Evolutionary conservation across 768 basidiomycete species (phyloP).

Genomic region (Sarcodon aspratus): DNA sequence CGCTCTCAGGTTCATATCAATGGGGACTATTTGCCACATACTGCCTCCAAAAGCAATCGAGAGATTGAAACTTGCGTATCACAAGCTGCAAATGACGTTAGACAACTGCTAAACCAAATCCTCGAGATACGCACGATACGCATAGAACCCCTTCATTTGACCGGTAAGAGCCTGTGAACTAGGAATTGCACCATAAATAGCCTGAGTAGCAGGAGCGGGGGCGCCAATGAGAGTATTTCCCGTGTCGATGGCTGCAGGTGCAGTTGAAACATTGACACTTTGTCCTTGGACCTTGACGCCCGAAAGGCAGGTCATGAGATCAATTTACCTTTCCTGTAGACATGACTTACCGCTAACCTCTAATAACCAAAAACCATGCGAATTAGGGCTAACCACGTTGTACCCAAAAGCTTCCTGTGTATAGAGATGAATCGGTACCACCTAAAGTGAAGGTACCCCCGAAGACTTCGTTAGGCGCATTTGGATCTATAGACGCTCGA

Average conservation of each 20-base stretch:
- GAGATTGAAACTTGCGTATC: constrained; percentile 33
- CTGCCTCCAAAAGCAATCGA: constrained; percentile 71
- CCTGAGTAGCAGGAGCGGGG: constrained; percentile 45
- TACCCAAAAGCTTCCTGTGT: constrained; percentile 62
- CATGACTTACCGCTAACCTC: constrained; percentile 35
- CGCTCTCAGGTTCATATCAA: constrained; percentile 73
- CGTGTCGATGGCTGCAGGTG: constrained; percentile 80
- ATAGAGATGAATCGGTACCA: constrained; percentile 47
- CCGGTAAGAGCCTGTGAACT: constrained; percentile 35
- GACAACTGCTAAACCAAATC: not conserved
- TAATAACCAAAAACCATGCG: constrained; percentile 54
- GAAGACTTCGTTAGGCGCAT: constrained; percentile 24
- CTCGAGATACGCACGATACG: constrained; percentile 47
- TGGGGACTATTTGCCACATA: constrained; percentile 60
- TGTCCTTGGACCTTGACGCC: constrained; percentile 53
- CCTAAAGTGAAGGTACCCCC: constrained; percentile 71
- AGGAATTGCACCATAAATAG: constrained; percentile 57
- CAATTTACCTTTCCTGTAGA: constrained; percentile 17
- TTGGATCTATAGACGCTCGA: constrained; percentile 29
- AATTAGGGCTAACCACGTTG: constrained; percentile 23
- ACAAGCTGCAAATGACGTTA: constrained; percentile 44
- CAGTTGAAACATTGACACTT: constrained; percentile 26
- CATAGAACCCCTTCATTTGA: constrained; percentile 55
- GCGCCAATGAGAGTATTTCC: constrained; percentile 92
- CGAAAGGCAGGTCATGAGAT: constrained; percentile 10